phyloP scores from a whole-genome alignment of 345 rosid genomes.

The Brassica incana region DNA sequence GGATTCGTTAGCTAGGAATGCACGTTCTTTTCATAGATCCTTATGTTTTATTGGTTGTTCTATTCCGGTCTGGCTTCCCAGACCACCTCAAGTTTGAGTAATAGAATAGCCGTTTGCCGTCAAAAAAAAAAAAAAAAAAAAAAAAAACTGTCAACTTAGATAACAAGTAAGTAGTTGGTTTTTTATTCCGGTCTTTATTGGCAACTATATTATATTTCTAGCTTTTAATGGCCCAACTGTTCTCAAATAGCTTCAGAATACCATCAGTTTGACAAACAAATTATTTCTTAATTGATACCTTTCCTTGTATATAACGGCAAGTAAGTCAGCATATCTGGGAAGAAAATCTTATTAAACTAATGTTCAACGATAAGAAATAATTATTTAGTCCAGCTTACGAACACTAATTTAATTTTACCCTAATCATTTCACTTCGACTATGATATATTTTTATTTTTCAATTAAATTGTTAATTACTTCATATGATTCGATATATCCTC shows the following conservation, averaged over 20 bases:
- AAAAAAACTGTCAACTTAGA: background rate
- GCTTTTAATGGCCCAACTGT: background rate
- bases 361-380: background rate
- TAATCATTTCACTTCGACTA: background rate
- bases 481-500: slow-evolving; percentile 9
- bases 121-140: too few relatives aligned
- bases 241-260: background rate
- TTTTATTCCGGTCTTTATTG: slow-evolving; percentile 11
- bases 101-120: too few relatives aligned
- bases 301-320: background rate
- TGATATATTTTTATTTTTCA: background rate
- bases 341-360: background rate
- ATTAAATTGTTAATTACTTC: background rate
- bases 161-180: background rate
- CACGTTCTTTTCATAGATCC: too few relatives aligned
- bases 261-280: background rate
- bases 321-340: slow-evolving; percentile 2
- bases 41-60: too few relatives aligned
- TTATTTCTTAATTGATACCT: background rate
- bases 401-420: background rate
- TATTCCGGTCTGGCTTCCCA: too few relatives aligned
- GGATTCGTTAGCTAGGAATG: too few relatives aligned
- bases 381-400: slow-evolving; percentile 2
- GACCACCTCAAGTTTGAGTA: too few relatives aligned
- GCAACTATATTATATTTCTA: slow-evolving; percentile 8